Evolutionary conservation across 1,284 basidiomycete genomes (phyloP).

Genomic region (Leccinum pachyderme): DNA sequence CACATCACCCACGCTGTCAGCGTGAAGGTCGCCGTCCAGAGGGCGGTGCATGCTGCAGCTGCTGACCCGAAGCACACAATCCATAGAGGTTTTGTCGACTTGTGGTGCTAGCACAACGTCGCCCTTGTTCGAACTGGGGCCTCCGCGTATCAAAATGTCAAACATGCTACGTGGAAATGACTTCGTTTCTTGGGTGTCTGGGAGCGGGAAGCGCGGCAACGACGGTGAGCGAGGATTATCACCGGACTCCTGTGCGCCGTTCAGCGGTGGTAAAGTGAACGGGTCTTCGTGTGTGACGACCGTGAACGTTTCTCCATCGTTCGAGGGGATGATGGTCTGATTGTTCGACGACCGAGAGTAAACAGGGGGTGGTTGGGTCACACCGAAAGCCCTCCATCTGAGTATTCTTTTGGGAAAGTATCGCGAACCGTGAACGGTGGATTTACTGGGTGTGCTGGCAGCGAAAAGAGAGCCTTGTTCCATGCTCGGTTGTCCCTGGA

Average conservation of each 20-base stretch:
- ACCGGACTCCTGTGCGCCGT: neutral
- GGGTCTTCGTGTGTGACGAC: constrained; percentile 25
- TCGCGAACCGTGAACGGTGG: constrained; percentile 32
- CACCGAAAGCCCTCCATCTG: constrained; percentile 12
- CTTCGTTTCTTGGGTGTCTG: neutral
- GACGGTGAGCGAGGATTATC: constrained; percentile 1
- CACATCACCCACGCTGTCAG: neutral
- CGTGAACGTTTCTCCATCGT: constrained; percentile 28
- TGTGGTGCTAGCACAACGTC: neutral
- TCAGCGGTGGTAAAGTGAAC: neutral
- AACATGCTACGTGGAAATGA: constrained; percentile 30
- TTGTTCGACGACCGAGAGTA: constrained; percentile 1
- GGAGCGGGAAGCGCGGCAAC: neutral
- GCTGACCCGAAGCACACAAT: neutral
- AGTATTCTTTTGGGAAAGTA: constrained; percentile 14
- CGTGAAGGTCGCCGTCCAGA: constrained; percentile 1
- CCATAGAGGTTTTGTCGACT: neutral
- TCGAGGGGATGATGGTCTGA: constrained; percentile 22
- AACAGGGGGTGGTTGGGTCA: neutral
- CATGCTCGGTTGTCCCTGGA: constrained; percentile 20
- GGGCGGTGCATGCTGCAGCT: constrained; percentile 2
- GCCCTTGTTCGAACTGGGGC: neutral
- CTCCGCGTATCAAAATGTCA: constrained; percentile 25
- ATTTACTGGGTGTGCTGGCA: constrained; percentile 36
- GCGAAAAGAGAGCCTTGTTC: constrained; percentile 23